Evolutionary conservation across 495 filamentous ascomycete species (phyloP), one percentile per base, ranked within the genome.

Genomic region (Penicillium silybi): DNA sequence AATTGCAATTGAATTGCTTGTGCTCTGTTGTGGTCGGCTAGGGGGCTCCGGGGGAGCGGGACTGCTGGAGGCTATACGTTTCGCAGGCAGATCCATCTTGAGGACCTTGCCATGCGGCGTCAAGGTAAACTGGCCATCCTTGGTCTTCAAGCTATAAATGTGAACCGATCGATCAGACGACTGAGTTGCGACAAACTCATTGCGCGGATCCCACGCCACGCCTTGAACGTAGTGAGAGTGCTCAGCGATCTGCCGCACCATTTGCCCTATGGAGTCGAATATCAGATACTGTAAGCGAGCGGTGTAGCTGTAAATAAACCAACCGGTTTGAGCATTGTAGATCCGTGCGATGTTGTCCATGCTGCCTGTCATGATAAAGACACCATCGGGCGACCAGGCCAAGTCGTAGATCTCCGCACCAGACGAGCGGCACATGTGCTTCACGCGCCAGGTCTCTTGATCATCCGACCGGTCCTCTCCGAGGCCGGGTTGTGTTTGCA

Each of bases 161-260:
- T 99, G 93, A 17, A 97, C 92, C 1, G 93, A 96, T 61, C 93
- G 85, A 70, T 99, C 93, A 1, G 93, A 99, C 2, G 93, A 97
- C 66, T 99, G 93, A 18, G 93, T 99, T 18, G 95, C 93, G 41
- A 99, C 88, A 67, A 88, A 99, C 74, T 99, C 93, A 68, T 99
- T 99, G 25, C 96, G 72, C 29, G 93, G 93, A 71, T 99, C 93
- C 93, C 93, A 99, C 2, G 95, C 91, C 16, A 99, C 93, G 32
- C 93, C 93, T 73, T 99, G 93, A 17, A 99, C 93, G 62, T 97
- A 99, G 68, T 99, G 93, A 61, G 92, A 96, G 72, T 99, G 93
- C 65, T 99, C 93, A 38, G 93, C 95, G 56, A 99, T 99, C 65
- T 97, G 92, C 47, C 93, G 85, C 49, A 99, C 86, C 61, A 92